Conservation (phyloP, 1,139 yeast species). For the Candida labiduridarum region DNA sequence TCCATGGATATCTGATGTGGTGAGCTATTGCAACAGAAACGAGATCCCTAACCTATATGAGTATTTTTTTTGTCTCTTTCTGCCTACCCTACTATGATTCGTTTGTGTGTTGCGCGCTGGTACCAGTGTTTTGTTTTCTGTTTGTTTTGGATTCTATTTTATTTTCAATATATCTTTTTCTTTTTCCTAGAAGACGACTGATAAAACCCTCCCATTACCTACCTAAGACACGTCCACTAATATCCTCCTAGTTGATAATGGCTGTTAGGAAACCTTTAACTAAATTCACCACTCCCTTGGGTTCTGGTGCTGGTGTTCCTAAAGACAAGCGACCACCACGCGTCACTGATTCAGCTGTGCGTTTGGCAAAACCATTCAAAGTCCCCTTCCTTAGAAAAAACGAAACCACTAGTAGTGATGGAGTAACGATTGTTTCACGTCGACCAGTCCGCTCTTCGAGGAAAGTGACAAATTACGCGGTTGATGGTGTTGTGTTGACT, state of each 20-base stretch:
- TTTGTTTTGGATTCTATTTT: not conserved
- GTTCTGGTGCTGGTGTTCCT: slow-evolving; percentile 50
- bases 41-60: not conserved
- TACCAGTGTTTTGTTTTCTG: not conserved
- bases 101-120: too few species aligned
- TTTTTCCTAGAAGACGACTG: not conserved
- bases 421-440: slow-evolving; percentile 18
- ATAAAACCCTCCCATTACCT: not conserved
- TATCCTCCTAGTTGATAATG: slow-evolving; percentile 18
- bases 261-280: slow-evolving; percentile 37
- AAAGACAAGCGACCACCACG: slow-evolving; percentile 44
- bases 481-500: slow-evolving; percentile 20
- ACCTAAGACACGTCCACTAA: not conserved
- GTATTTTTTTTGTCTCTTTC: not conserved
- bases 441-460: slow-evolving; percentile 23
- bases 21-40: not conserved
- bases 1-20: slow-evolving; percentile 29
- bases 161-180: not conserved
- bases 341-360: slow-evolving; percentile 35
- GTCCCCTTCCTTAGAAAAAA: slow-evolving; percentile 41
- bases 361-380: slow-evolving; percentile 44
- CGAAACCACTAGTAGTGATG: slow-evolving; percentile 15
- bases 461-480: slow-evolving; percentile 30
- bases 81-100: not conserved
- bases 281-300: slow-evolving; percentile 46